Conservation (phyloP, 345 rosid species). For the Citrus glauca region DNA sequence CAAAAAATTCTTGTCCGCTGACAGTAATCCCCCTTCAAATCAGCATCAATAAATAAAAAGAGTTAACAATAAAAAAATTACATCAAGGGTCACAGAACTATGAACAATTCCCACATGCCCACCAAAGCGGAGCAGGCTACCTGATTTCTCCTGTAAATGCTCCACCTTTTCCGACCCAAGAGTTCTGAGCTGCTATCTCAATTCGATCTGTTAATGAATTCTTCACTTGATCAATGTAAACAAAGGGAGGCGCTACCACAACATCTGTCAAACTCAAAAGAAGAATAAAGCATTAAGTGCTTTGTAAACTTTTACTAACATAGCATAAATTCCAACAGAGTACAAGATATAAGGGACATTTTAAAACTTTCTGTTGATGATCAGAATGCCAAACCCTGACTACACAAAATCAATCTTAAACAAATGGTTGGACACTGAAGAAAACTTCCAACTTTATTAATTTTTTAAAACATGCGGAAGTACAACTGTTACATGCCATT, state of each 20-base stretch:
- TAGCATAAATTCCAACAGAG: neutral
- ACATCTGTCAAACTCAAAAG: constrained; percentile 54
- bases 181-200: constrained; percentile 88
- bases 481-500: neutral
- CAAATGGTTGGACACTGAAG: neutral
- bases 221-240: constrained; percentile 84
- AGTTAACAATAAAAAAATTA: neutral
- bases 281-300: neutral
- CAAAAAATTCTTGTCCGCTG: neutral
- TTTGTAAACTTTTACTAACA: neutral
- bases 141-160: constrained; percentile 99
- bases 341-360: neutral
- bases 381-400: neutral
- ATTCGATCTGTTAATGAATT: constrained; percentile 60
- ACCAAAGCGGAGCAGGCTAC: constrained; percentile 25
- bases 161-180: constrained; percentile 97
- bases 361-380: neutral
- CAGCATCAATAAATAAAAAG: neutral
- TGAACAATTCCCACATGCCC: neutral
- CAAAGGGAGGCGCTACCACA: constrained; percentile 95
- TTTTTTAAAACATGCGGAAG: neutral
- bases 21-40: neutral
- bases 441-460: neutral
- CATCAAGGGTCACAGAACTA: neutral
- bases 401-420: neutral